Base-by-base conservation (phyloP, 768 basidiomycete species). In the Lentinula detonsa region DNA sequence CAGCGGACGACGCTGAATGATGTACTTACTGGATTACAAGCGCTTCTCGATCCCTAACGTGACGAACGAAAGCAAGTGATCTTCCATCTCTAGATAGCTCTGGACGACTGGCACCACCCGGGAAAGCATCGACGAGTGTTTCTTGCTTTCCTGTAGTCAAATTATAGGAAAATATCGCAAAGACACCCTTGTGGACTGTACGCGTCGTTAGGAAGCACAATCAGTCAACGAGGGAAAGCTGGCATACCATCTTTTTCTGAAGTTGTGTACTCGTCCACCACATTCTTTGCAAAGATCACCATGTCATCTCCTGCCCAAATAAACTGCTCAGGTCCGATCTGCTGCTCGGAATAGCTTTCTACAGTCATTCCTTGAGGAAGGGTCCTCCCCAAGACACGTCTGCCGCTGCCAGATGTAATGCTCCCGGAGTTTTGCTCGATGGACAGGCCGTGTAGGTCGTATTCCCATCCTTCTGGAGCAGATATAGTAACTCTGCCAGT, bases 381-480 rank as follows among this genome's bases (percentile, higher is more conserved):
- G 1, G 74, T 80, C 49, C 81, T 77, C 33, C 85, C 80, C 48
- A 88, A 64, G 6, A 88, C 70, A 16, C 85, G 80, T 45, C 69
- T 76, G 16, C 88, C 88, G 58, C 75, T 76, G 3, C 80, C 81
- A 13, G 64, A 71, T 55, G 69, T 62, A 60, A 84, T 77, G 33
- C 61, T 57, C 35, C 65, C 66, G 56, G 67, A 43, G 3, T 43
- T 33, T 40, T 56, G 46, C 33, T 72, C 69, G 7, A 58, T 64
- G 51, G 72, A 67, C 18, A 79, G 62, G 18, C 70, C 73, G 7
- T 86, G 85, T 33, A 87, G 75, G 4, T 70, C 50, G 62, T 85
- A 90, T 67, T 84, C 79, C 89, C 88, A 90, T 48, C 83, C 86
- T 75, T 90, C 89, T 1, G 86, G 86, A 1, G 87, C 87, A 34